Conservation (phyloP, 1,284 basidiomycete species). For the Paramarasmius palmivorus region DNA sequence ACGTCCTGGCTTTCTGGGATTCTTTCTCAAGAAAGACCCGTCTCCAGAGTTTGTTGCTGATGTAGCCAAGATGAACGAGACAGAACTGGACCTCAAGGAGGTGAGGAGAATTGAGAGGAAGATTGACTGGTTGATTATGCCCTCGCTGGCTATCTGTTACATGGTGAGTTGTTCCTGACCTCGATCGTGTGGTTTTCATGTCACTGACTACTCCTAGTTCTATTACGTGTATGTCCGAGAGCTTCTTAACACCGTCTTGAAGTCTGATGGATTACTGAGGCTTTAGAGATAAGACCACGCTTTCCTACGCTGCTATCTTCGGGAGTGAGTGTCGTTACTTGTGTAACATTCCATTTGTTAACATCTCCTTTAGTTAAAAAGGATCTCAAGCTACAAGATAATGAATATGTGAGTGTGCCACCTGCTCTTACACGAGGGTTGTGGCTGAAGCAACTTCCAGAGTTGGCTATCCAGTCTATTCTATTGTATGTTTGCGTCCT, state of each 20-base stretch:
- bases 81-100: slow-evolving; percentile 28
- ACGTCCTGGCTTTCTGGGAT: slow-evolving; percentile 18
- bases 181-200: neutral
- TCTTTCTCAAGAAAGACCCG: slow-evolving; percentile 33
- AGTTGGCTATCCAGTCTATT: slow-evolving; percentile 37
- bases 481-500: slow-evolving; percentile 38
- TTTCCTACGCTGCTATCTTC: slow-evolving; percentile 28
- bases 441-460: slow-evolving; percentile 9
- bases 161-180: slow-evolving; percentile 19
- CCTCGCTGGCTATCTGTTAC: slow-evolving; percentile 39
- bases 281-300: slow-evolving; percentile 32
- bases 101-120: slow-evolving; percentile 36
- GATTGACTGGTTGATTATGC: slow-evolving; percentile 35
- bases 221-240: slow-evolving; percentile 34
- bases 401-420: slow-evolving; percentile 21
- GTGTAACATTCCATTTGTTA: neutral
- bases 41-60: slow-evolving; percentile 32
- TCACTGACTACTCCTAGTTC: slow-evolving; percentile 21
- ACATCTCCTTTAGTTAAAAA: slow-evolving; percentile 18
- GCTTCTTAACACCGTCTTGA: neutral
- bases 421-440: neutral
- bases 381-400: slow-evolving; percentile 20
- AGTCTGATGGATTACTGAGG: slow-evolving; percentile 9
- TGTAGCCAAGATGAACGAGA: slow-evolving; percentile 30
- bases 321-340: slow-evolving; percentile 15